phyloP scores from a whole-genome alignment of 495 filamentous ascomycete species.

The Penicillium canescens region DNA sequence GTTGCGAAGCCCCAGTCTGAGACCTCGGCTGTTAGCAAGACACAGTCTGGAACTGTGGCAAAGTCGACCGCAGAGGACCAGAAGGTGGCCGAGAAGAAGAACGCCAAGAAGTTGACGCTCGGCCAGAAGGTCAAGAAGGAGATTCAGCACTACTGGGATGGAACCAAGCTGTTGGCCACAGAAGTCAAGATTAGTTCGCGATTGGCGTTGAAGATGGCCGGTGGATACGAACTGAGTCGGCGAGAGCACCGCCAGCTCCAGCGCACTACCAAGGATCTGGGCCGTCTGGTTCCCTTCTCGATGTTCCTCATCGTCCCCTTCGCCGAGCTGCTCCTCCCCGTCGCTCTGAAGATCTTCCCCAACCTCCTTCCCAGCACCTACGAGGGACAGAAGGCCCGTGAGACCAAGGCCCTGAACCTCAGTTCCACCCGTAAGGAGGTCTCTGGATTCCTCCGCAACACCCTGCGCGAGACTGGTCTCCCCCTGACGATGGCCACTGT shows the following conservation, averaged over 20 bases:
- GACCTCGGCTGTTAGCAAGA: slow-evolving; percentile 44
- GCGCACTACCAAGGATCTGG: slow-evolving; percentile 90
- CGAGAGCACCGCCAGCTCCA: slow-evolving; percentile 89
- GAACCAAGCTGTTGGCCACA: slow-evolving; percentile 92
- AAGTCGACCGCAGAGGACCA: slow-evolving; percentile 37
- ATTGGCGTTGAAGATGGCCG: slow-evolving; percentile 94
- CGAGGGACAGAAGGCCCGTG: slow-evolving; percentile 86
- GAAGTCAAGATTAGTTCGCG: slow-evolving; percentile 91
- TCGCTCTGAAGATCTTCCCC: slow-evolving; percentile 93
- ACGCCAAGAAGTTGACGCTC: slow-evolving; percentile 81
- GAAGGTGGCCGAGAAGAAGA: slow-evolving; percentile 66
- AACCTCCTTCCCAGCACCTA: slow-evolving; percentile 97
- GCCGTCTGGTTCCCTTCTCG: slow-evolving; percentile 90
- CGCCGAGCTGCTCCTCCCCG: slow-evolving; percentile 89
- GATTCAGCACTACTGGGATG: slow-evolving; percentile 94
- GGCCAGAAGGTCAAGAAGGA: slow-evolving; percentile 94
- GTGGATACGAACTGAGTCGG: slow-evolving; percentile 92
- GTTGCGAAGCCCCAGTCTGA: slow-evolving; percentile 30
- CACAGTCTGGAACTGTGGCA: not conserved
- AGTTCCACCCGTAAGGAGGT: slow-evolving; percentile 92
- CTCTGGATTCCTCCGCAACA: slow-evolving; percentile 85
- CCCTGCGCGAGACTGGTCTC: slow-evolving; percentile 87
- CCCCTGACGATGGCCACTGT: slow-evolving; percentile 83
- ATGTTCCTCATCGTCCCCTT: slow-evolving; percentile 97
- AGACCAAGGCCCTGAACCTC: slow-evolving; percentile 79